These are phyloP conservation scores for Ogataea henricii DNA, from an alignment of 805 yeast genomes.

Conservation along the genomic window DNA sequence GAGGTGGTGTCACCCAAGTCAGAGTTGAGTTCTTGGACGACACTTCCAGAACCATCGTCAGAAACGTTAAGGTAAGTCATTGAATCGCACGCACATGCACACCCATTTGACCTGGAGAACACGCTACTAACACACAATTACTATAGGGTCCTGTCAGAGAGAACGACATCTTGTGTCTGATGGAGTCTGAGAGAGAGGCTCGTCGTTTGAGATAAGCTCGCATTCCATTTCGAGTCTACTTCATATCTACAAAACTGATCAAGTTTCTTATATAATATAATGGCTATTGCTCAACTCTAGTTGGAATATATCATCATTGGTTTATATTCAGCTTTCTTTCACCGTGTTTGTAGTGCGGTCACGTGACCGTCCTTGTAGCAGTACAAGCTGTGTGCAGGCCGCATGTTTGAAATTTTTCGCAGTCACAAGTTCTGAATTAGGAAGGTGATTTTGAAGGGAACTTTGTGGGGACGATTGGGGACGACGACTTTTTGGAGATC, in stretches of 20 bases:
- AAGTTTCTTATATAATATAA: conserved; percentile 16
- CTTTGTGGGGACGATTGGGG: not conserved
- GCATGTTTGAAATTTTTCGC: not conserved
- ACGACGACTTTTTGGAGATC: no score
- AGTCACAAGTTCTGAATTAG: conserved; percentile 4
- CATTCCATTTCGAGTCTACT: conserved; percentile 8
- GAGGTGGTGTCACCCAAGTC: conserved; percentile 99
- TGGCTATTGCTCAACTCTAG: conserved; percentile 16
- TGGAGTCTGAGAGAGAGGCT: conserved; percentile 99
- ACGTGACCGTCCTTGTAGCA: conserved; percentile 9
- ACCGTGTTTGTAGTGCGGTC: conserved; percentile 7
- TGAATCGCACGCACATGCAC: not conserved
- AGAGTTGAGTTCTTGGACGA: conserved; percentile 97
- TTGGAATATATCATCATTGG: conserved; percentile 15
- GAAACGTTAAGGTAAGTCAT: conserved; percentile 73
- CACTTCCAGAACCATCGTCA: conserved; percentile 91
- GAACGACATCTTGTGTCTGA: conserved; percentile 96
- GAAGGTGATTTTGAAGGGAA: not conserved
- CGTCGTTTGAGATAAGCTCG: conserved; percentile 77
- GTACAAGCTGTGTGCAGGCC: not conserved
- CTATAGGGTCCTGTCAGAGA: conserved; percentile 87
- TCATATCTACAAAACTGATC: conserved; percentile 8
- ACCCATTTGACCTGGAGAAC: not conserved
- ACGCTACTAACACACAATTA: conserved; percentile 14
- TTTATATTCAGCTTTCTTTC: conserved; percentile 4